These are phyloP conservation scores for Leptodermis oblonga DNA, from an alignment of 257 asterid genomes.

Conservation along the genomic window DNA sequence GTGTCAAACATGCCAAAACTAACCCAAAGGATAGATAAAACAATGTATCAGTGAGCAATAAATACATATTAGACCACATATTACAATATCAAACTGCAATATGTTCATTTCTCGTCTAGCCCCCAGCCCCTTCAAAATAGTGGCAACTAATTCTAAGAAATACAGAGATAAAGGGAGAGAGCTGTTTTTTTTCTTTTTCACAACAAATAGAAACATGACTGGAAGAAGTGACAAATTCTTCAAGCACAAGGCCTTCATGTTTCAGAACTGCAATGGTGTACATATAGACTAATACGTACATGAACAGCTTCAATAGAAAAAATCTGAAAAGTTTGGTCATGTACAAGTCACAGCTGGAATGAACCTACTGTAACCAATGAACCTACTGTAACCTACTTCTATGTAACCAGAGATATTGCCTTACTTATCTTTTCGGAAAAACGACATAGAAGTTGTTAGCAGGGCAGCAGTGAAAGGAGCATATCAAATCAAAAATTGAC, in stretches of 20 bases:
- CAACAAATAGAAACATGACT: background rate
- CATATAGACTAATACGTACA: background rate
- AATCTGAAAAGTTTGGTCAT: background rate
- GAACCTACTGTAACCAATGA: background rate
- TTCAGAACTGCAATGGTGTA: background rate
- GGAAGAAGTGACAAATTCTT: background rate
- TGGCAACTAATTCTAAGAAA: background rate
- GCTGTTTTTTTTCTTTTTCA: background rate
- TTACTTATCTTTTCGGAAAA: background rate
- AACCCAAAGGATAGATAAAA: background rate
- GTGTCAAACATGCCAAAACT: background rate
- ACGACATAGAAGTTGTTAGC: background rate
- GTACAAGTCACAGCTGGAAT: background rate
- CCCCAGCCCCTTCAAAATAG: background rate
- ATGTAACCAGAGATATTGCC: background rate
- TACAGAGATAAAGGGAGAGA: background rate
- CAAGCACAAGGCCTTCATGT: background rate
- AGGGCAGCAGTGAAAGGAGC: background rate
- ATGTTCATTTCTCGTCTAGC: background rate
- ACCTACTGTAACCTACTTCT: background rate
- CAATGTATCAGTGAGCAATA: background rate
- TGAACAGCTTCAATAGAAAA: background rate
- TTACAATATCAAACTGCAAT: too few relatives aligned
- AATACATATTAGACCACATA: background rate
- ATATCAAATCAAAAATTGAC: background rate